phyloP scores from a whole-genome alignment of 257 asterid genomes.

The Leonotis leonurus region DNA sequence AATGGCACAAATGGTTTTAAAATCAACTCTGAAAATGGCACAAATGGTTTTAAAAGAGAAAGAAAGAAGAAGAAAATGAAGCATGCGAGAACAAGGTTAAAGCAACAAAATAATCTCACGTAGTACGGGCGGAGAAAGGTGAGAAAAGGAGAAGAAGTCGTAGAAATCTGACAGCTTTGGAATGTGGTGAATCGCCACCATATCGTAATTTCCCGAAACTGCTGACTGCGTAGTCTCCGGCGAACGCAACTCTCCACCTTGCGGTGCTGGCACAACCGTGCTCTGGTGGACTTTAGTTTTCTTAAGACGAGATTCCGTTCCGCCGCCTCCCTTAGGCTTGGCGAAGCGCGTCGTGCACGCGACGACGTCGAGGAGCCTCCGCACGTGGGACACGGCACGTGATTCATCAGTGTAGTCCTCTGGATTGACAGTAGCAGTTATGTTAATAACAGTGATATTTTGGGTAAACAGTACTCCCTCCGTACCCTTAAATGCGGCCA shows the following conservation, averaged over 20 bases:
- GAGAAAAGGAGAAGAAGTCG: slow-evolving; percentile 84
- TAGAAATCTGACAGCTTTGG: slow-evolving; percentile 98
- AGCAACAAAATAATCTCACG: slow-evolving; percentile 37
- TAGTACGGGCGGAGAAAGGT: slow-evolving; percentile 73
- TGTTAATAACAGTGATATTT: slow-evolving; percentile 26
- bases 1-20: too few species aligned
- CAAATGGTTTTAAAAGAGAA: too few species aligned
- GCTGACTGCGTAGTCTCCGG: slow-evolving; percentile 46
- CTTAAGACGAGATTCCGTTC: slow-evolving; percentile 43
- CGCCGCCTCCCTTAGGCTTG: slow-evolving; percentile 46
- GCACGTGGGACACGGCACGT: slow-evolving; percentile 74
- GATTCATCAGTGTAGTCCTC: slow-evolving; percentile 83
- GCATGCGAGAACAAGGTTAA: neutral
- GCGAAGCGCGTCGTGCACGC: slow-evolving; percentile 96
- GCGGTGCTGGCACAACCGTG: slow-evolving; percentile 31
- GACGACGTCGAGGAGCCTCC: slow-evolving; percentile 85
- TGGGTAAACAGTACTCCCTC: too few species aligned
- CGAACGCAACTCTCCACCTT: slow-evolving; percentile 44
- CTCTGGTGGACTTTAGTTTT: slow-evolving; percentile 38
- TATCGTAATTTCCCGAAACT: slow-evolving; percentile 56
- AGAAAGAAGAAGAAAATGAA: neutral
- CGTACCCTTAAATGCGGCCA: too few species aligned
- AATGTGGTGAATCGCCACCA: slow-evolving; percentile 94
- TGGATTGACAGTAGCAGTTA: slow-evolving; percentile 42
- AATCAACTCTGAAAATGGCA: too few species aligned